phyloP scores from a whole-genome alignment of 169 alveolate species.

The Amoebophrya sp. region DNA sequence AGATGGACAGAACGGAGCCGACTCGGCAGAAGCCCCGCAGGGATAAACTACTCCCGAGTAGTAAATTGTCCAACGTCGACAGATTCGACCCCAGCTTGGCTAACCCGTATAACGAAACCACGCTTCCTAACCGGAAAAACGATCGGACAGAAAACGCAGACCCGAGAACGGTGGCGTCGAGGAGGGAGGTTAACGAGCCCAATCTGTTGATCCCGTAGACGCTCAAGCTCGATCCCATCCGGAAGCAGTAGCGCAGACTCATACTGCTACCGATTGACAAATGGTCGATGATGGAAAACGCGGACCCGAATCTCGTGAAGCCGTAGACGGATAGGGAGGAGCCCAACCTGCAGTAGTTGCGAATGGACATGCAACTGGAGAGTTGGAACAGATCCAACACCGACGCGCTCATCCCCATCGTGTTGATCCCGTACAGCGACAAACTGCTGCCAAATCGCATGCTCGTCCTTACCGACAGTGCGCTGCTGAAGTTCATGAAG shows the following conservation, averaged over 20 bases:
- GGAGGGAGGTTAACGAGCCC: conserved; percentile 21
- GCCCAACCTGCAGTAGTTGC: neutral
- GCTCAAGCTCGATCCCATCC: neutral
- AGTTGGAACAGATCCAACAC: neutral
- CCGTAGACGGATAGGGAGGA: neutral
- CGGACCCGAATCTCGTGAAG: neutral
- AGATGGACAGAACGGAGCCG: neutral
- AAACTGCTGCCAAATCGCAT: neutral
- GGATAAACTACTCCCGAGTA: neutral
- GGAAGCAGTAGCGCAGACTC: neutral
- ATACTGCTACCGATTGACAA: neutral
- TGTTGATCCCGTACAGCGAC: neutral
- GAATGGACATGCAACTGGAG: neutral
- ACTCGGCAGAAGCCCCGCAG: conserved; percentile 16
- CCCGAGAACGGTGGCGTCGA: neutral
- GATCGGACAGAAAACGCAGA: neutral
- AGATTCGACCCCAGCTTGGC: conserved; percentile 7
- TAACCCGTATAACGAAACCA: neutral
- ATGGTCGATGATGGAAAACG: neutral
- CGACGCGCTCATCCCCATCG: neutral
- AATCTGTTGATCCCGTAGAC: neutral
- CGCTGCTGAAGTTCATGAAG: neutral
- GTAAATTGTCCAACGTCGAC: neutral
- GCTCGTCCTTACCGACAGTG: neutral
- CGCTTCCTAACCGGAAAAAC: neutral